Conservation (phyloP, 2,329 filamentous ascomycete species). For the Monilinia laxa region DNA sequence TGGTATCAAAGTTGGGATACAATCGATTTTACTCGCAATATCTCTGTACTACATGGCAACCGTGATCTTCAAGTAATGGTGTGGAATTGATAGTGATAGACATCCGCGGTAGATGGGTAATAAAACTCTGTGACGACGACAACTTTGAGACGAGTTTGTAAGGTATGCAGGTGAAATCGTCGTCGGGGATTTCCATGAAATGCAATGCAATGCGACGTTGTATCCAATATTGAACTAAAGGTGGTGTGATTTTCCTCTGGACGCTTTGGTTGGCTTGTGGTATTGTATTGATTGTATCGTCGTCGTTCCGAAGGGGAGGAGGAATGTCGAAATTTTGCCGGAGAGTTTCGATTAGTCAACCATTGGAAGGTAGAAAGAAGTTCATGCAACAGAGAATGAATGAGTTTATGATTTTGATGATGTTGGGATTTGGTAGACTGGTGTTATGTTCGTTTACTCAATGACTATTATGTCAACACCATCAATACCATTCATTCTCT, state of each 20-base stretch:
- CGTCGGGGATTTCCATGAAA: slow-evolving; percentile 1
- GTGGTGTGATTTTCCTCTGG: background rate
- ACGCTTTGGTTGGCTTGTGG: background rate
- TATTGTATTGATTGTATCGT: background rate
- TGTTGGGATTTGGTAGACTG: background rate
- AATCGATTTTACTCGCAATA: slow-evolving; percentile 28
- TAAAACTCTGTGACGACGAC: slow-evolving; percentile 2
- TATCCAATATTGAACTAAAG: background rate
- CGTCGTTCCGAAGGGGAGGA: background rate
- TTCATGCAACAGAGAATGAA: slow-evolving; percentile 13
- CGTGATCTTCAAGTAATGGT: slow-evolving; percentile 29
- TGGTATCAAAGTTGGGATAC: slow-evolving; percentile 28
- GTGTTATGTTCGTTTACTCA: background rate
- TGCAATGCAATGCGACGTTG: background rate
- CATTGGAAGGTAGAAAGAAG: background rate
- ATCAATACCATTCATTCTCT: background rate
- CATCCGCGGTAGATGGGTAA: slow-evolving; percentile 28
- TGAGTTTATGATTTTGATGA: background rate
- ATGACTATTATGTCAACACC: background rate
- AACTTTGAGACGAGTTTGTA: slow-evolving; percentile 18
- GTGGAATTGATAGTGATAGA: slow-evolving; percentile 24
- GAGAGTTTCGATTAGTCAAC: slow-evolving; percentile 1
- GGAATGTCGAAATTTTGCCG: background rate
- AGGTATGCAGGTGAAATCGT: background rate
- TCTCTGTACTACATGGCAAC: slow-evolving; percentile 34